Conservation (phyloP, 495 filamentous ascomycete species). For the Podospora fimiseda region DNA sequence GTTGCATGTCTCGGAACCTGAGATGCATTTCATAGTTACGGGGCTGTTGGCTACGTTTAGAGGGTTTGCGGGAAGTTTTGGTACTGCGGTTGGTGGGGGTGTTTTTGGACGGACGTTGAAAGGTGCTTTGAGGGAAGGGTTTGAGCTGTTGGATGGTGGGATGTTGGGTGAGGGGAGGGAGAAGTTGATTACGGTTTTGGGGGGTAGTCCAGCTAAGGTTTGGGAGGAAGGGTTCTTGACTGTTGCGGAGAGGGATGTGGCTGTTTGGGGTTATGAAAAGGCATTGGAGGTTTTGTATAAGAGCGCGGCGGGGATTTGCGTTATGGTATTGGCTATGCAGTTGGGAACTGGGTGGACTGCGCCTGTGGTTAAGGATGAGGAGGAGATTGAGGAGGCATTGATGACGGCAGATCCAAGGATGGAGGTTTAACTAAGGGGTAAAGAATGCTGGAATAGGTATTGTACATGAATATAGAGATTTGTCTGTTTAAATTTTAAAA, state of each 20-base stretch:
- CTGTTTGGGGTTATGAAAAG: constrained; percentile 55
- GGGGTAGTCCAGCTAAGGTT: constrained; percentile 64
- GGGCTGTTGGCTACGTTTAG: constrained; percentile 65
- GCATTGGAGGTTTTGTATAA: constrained; percentile 54
- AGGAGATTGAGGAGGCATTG: constrained; percentile 22
- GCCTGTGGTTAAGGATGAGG: constrained; percentile 24
- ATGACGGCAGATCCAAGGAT: constrained; percentile 20
- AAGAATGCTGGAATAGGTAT: too few species aligned
- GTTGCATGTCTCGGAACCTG: constrained; percentile 55
- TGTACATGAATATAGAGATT: too few species aligned
- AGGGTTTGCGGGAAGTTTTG: constrained; percentile 69
- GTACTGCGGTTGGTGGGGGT: constrained; percentile 69
- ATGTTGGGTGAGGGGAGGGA: constrained; percentile 35
- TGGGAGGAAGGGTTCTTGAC: constrained; percentile 35
- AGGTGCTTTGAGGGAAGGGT: constrained; percentile 49
- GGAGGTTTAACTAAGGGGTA: constrained; percentile 29
- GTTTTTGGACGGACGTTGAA: constrained; percentile 59
- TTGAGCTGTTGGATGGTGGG: constrained; percentile 36
- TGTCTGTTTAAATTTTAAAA: too few species aligned
- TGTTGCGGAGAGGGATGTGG: constrained; percentile 51
- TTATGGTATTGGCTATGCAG: constrained; percentile 52
- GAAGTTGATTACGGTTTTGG: constrained; percentile 54
- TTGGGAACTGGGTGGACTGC: constrained; percentile 62
- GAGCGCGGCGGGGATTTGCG: constrained; percentile 47
- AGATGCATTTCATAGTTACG: constrained; percentile 63